Conservation (phyloP, 768 basidiomycete genomes). For the Albatrellus ellisii region DNA sequence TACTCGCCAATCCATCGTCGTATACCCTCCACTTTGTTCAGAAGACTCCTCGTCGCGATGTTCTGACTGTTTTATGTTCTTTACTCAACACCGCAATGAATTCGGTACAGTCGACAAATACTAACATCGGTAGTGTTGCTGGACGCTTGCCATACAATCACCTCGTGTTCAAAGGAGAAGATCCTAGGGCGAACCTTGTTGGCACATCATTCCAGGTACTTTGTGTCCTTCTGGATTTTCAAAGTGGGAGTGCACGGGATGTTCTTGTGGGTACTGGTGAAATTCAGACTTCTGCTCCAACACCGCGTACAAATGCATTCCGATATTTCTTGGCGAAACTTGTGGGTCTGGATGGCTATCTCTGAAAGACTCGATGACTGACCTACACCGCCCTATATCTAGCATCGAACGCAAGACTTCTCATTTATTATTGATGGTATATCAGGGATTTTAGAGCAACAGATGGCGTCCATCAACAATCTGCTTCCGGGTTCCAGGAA, state of each 20-base stretch:
- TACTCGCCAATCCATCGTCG: slow-evolving; percentile 61
- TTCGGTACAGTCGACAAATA: slow-evolving; percentile 33
- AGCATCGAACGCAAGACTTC: slow-evolving; percentile 90
- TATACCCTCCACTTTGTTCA: slow-evolving; percentile 74
- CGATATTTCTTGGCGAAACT: slow-evolving; percentile 86
- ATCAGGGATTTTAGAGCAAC: slow-evolving; percentile 52
- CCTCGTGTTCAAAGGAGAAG: slow-evolving; percentile 82
- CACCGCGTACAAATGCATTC: slow-evolving; percentile 73
- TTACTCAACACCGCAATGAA: slow-evolving; percentile 84
- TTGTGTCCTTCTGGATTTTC: slow-evolving; percentile 66
- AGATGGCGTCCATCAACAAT: slow-evolving; percentile 59
- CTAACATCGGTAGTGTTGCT: slow-evolving; percentile 52
- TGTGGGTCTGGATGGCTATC: slow-evolving; percentile 30
- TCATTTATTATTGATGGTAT: slow-evolving; percentile 72
- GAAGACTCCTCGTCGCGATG: slow-evolving; percentile 60
- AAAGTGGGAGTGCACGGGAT: slow-evolving; percentile 62
- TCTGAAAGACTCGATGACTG: background rate
- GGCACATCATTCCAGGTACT: slow-evolving; percentile 68
- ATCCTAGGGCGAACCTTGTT: slow-evolving; percentile 59
- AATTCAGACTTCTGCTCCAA: slow-evolving; percentile 31
- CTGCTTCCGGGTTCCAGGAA: slow-evolving; percentile 79
- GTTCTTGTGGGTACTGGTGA: slow-evolving; percentile 29
- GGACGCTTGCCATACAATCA: slow-evolving; percentile 84
- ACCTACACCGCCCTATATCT: background rate
- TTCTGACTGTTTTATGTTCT: slow-evolving; percentile 89